Evolutionary conservation across 139 green algal genomes (phyloP), one percentile per base, ranked within the genome.

Genomic region (Klebsormidium nitens): DNA sequence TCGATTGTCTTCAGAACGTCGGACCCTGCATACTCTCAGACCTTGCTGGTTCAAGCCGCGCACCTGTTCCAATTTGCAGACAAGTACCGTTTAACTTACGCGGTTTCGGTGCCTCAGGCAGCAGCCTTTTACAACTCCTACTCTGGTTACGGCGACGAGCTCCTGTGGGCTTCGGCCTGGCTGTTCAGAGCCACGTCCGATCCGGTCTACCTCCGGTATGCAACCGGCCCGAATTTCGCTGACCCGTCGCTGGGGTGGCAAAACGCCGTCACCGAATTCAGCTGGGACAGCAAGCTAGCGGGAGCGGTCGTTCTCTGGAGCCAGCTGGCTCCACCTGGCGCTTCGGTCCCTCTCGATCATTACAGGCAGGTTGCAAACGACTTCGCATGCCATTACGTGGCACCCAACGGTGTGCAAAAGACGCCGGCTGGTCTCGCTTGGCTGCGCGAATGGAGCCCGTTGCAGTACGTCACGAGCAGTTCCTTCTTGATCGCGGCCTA

Each of bases 41-140:
- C 47, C 26, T 69, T 91, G 52, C 62, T 87, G 36, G 29, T 38
- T 5, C 70, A 64, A n/a, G 81, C 86, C 0, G 26, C 63, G 42
- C 49, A 84, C 52, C 57, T 87, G 26, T 90, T 80, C 52, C 29
- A 57, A 3, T 84, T 80, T 69, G 85, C 57, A 23, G 76, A 63
- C 23, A 44, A 47, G 14, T 82, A 75, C 26, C 38, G 74, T 11
- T 82, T 82, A 36, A 81, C 77, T 65, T 90, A 89, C 78, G 74
- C 47, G 0, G 76, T 85, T 2, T 74, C 59, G 11, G 28, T 67
- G n/a, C 36, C 36, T 48, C n/a, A 55, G 19, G 59, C 37, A 17
- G 23, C 17, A 26, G 28, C 23, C 34, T 67, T 52, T 36, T 67
- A 48, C 5, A 67, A 48, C n/a, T 50, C 31, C 36, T 61, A 36